phyloP scores from a whole-genome alignment of 2,329 filamentous ascomycete genomes.

The Penicillium sp. region DNA sequence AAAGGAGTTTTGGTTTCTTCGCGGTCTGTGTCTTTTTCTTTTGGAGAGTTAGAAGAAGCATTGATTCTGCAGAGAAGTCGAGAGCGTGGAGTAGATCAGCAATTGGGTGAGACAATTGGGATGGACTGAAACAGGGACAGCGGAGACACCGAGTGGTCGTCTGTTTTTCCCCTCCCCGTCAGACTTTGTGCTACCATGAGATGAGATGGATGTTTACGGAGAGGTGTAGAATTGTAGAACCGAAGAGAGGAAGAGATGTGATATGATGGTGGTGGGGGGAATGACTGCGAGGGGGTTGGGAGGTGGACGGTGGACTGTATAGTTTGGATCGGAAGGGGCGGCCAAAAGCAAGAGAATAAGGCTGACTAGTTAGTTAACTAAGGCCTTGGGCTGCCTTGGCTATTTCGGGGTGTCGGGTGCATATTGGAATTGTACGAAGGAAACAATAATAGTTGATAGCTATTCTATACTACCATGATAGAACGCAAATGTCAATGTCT shows the following conservation, averaged over 20 bases:
- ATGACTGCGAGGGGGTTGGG: neutral
- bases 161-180: neutral
- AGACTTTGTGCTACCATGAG: neutral
- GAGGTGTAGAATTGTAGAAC: neutral
- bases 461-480: neutral
- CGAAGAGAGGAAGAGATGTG: neutral
- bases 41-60: neutral
- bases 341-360: neutral
- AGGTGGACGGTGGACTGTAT: neutral
- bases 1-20: neutral
- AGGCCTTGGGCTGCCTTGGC: neutral
- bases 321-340: neutral
- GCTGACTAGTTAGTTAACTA: neutral
- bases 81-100: conserved; percentile 11
- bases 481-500: too few relatives aligned
- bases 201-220: neutral
- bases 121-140: conserved; percentile 11
- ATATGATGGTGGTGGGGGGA: neutral
- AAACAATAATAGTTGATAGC: neutral
- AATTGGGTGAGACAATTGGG: conserved; percentile 12
- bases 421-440: neutral
- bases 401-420: neutral
- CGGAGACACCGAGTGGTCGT: neutral
- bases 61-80: neutral
- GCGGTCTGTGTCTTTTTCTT: neutral